Conservation (phyloP, 148 eudicot species). For the Chenopodium quinoa region DNA sequence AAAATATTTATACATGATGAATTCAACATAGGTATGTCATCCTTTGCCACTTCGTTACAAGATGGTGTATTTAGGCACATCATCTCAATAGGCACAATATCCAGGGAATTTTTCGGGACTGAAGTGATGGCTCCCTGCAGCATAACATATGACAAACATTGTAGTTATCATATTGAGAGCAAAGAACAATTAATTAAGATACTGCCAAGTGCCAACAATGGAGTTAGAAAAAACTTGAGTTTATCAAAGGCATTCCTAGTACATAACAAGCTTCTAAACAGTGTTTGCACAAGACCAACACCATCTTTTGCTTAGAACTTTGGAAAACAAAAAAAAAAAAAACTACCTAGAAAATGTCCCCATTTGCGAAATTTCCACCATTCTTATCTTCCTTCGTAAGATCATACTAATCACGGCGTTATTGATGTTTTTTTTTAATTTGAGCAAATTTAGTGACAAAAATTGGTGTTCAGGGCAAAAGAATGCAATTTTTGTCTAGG, state of each 20-base stretch:
- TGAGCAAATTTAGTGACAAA: background rate
- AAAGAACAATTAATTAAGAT: background rate
- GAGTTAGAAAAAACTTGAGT: background rate
- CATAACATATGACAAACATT: conserved; percentile 16
- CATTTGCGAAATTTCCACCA: background rate
- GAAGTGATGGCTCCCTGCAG: conserved; percentile 70
- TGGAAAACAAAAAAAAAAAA: background rate
- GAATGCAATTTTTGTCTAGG: background rate
- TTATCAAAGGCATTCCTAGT: background rate
- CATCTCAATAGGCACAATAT: conserved; percentile 63
- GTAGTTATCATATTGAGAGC: background rate
- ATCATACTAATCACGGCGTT: background rate
- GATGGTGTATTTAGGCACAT: conserved; percentile 31
- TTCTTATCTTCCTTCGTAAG: background rate
- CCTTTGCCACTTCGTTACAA: conserved; percentile 33
- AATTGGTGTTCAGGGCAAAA: background rate
- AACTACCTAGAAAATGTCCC: too few species aligned
- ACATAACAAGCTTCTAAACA: background rate
- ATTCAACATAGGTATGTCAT: conserved; percentile 41
- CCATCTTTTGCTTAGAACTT: background rate
- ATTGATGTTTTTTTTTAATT: background rate
- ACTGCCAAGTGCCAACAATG: background rate
- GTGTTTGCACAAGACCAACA: background rate
- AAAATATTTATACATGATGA: conserved; percentile 55
- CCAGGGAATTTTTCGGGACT: conserved; percentile 50